Percentiles rank a stretch among this genome's conserved stretches.
Conservation (phyloP, 2,329 filamentous ascomycete species). For the Mycosphaerella sp. region DNA sequence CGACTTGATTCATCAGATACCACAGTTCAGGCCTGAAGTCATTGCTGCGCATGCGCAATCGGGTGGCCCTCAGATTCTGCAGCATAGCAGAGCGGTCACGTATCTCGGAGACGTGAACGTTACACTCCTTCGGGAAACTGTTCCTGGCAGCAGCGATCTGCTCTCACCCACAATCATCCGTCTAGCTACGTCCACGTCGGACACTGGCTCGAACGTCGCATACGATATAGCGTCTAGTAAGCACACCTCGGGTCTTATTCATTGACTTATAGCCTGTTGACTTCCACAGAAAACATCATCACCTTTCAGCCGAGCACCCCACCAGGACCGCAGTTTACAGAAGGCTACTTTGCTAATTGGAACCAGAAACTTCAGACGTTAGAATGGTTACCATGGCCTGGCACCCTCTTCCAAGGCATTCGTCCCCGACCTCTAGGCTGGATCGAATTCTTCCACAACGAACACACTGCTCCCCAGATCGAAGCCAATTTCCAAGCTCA, state of each 20-base stretch:
- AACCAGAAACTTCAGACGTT: background rate
- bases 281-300: background rate
- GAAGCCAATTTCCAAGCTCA: background rate
- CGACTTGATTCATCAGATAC: background rate
- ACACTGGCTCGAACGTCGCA: background rate
- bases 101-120: background rate
- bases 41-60: background rate
- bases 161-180: background rate
- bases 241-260: background rate
- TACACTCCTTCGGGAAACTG: background rate
- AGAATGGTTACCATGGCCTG: background rate
- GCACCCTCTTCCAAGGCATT: background rate
- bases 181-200: background rate
- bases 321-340: background rate
- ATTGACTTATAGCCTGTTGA: background rate
- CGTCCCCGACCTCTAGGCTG: background rate
- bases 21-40: background rate
- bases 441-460: constrained; percentile 1
- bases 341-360: background rate
- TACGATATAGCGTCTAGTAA: background rate
- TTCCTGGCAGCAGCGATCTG: background rate
- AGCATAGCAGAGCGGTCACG: background rate
- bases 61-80: background rate
- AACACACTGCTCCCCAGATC: background rate
- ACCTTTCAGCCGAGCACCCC: background rate